These are phyloP conservation scores for Tolypocladium ovalisporum DNA, from an alignment of 2,329 filamentous ascomycete genomes.

Conservation along the genomic window DNA sequence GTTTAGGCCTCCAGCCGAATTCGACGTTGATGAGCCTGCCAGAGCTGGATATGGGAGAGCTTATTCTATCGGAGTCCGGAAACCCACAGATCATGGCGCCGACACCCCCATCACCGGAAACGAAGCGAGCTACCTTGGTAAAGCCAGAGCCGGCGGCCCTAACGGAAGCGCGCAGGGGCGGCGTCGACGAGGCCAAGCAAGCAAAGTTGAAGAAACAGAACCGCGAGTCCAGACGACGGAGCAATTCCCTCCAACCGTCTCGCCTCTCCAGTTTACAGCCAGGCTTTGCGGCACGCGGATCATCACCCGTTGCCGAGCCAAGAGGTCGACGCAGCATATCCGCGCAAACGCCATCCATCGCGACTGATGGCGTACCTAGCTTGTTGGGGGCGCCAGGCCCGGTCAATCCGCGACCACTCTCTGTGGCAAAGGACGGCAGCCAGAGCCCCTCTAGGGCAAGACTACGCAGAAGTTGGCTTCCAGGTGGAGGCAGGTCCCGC, in stretches of 20 bases:
- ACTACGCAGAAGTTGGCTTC: conserved; percentile 43
- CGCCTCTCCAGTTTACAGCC: conserved; percentile 11
- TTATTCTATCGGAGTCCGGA: conserved; percentile 7
- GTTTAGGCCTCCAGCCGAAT: background rate
- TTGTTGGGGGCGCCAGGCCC: conserved; percentile 19
- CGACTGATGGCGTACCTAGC: conserved; percentile 14
- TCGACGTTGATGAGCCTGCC: background rate
- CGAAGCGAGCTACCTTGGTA: conserved; percentile 10
- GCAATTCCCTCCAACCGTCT: conserved; percentile 20
- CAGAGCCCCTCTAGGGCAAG: conserved; percentile 35
- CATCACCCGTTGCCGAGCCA: conserved; percentile 23
- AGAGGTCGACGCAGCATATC: conserved; percentile 36
- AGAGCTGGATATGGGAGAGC: conserved; percentile 8
- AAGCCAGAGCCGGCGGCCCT: conserved; percentile 10
- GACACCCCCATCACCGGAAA: conserved; percentile 17
- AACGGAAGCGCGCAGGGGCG: background rate
- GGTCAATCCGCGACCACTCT: conserved; percentile 15
- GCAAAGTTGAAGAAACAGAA: conserved; percentile 21
- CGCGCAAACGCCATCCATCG: conserved; percentile 27
- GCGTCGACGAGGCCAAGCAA: conserved; percentile 9
- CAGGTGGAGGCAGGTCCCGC: conserved; percentile 36
- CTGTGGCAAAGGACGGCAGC: conserved; percentile 20
- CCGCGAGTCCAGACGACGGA: conserved; percentile 15
- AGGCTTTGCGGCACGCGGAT: conserved; percentile 13
- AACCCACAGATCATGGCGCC: conserved; percentile 17